phyloP scores from a whole-genome alignment of 179 eudicot species.

The Sideroxylon spinosum region DNA sequence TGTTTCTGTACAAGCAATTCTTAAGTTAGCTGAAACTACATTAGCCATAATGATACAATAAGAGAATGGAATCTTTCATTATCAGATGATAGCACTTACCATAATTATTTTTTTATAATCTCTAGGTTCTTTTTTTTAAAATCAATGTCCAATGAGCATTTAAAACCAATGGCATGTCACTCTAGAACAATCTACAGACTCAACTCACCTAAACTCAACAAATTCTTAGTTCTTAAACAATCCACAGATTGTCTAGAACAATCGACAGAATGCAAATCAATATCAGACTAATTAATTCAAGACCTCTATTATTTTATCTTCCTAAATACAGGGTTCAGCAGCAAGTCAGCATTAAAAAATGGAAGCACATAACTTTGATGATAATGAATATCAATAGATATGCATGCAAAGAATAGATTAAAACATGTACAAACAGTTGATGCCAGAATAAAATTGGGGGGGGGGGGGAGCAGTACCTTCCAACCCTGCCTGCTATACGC shows the following conservation, averaged over 20 bases:
- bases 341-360: not conserved
- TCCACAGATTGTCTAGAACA: too few relatives aligned
- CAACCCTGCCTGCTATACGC: constrained; percentile 74
- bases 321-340: not conserved
- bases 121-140: too few relatives aligned
- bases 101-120: too few relatives aligned
- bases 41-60: not conserved
- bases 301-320: not conserved
- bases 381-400: not conserved
- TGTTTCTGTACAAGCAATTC: not conserved
- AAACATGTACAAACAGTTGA: not conserved
- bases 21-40: not conserved
- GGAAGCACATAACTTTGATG: not conserved
- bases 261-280: not conserved
- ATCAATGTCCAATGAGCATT: too few relatives aligned
- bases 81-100: not conserved
- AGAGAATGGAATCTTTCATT: not conserved
- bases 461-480: constrained; percentile 46
- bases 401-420: not conserved
- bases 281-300: not conserved
- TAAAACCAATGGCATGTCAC: too few relatives aligned
- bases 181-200: too few relatives aligned
- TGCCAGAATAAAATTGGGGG: not conserved
- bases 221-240: too few relatives aligned
- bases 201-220: too few relatives aligned